Conservation (phyloP, 2,329 filamentous ascomycete genomes). For the Paecilomyces fulvus region DNA sequence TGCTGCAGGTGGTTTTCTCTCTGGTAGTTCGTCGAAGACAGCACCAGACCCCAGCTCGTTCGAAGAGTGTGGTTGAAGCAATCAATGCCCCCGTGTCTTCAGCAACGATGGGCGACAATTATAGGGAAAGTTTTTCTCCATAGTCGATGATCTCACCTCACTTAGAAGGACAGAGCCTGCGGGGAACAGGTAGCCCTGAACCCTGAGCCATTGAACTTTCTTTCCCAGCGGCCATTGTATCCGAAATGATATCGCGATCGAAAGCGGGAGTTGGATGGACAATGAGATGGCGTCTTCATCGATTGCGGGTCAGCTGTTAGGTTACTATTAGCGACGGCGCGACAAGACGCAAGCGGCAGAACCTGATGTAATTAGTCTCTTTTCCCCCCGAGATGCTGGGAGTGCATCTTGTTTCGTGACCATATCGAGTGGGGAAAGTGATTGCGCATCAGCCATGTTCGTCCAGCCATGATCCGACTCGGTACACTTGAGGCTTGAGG, state of each 20-base stretch:
- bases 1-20: conserved; percentile 6
- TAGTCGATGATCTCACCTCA: not conserved
- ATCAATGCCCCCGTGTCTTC: not conserved
- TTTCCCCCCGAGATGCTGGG: not conserved
- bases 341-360: not conserved
- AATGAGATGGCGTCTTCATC: not conserved
- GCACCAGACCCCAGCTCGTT: not conserved
- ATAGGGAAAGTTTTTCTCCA: not conserved
- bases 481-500: not conserved
- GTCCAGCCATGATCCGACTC: not conserved
- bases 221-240: not conserved
- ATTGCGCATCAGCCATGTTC: not conserved
- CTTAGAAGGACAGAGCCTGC: not conserved
- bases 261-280: not conserved
- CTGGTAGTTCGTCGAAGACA: not conserved
- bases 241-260: not conserved
- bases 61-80: not conserved
- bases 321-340: not conserved
- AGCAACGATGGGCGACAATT: not conserved
- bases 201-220: not conserved
- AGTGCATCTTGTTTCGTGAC: not conserved
- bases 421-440: not conserved
- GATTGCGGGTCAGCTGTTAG: not conserved
- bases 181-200: not conserved
- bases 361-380: not conserved